Base-by-base conservation (phyloP, 208 protist genomes). In the Phytomonas francai region DNA sequence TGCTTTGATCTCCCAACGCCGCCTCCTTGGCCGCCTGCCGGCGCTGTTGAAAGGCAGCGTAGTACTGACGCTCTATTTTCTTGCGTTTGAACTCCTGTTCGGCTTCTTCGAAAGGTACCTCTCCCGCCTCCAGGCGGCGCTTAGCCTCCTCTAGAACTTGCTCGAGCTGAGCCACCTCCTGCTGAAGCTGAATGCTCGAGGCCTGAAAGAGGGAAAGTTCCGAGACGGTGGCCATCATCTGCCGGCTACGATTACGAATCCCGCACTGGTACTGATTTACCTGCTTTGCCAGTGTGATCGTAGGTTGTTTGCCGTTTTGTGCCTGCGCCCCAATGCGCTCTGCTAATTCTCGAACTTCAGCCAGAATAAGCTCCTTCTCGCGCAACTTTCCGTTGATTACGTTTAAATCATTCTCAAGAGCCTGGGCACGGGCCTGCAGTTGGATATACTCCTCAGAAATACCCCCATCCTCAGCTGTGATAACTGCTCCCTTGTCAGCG, bases 201-300 rank as follows among this genome's bases (percentile, higher is more conserved):
- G 93, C 88, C 76, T 96, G 89, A 63, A 96, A 95, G 69, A 98
- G 91, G 22, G 95, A 97, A n/a, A 98, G 89, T 81, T 98, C 96
- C 22, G 93, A 92, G 32, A 98, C 88, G 49, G 91, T 97, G 22
- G 97, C 91, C 96, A 97, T 98, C 90, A 98, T 98, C 70, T 95
- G 88, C 0, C 88, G 78, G 31, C 91, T 98, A 64, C 89, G 91
- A 59, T 72, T 66, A 49, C 92, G 85, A 67, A 98, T 96, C 64
- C 71, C 78, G 60, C 70, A 80, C 70, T 98, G 97, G 74, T 94
- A 91, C 57, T 88, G 72, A 72, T 98, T 98, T 31, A 98, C 83
- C 71, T 97, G 91, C 76, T 92, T 92, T 8, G 96, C 89, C 28
- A 98, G 79, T 14, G 89, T 86, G 22, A 98, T 81, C n/a, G 95